A percentile compares a stretch with the other conserved stretches of the same genome.
phyloP scores from a whole-genome alignment of 306 rosid species.

The Prosopis cineraria region DNA sequence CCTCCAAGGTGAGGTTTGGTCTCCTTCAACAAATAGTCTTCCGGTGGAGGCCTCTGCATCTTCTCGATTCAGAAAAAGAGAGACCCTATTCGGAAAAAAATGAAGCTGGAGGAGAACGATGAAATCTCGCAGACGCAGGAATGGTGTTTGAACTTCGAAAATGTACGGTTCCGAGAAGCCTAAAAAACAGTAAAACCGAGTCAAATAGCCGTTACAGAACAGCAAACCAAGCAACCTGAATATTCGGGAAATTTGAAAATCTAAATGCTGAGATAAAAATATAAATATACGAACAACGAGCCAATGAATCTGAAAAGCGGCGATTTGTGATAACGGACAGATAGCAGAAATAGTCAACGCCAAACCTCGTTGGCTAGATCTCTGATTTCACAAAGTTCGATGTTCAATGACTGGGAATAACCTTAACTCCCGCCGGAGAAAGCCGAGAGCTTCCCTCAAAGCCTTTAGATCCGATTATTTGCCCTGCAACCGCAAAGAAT shows the following conservation, averaged over 20 bases:
- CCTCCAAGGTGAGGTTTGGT: constrained; percentile 97
- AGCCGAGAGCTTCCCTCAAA: constrained; percentile 36
- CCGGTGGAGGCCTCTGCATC: constrained; percentile 95
- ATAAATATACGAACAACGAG: constrained; percentile 1
- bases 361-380: constrained; percentile 41
- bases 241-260: constrained; percentile 50
- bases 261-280: constrained; percentile 25
- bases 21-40: constrained; percentile 92
- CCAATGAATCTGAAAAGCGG: constrained; percentile 32
- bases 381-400: constrained; percentile 26
- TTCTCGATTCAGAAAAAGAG: constrained; percentile 39
- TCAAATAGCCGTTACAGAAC: constrained; percentile 58
- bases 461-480: constrained; percentile 63
- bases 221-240: constrained; percentile 46
- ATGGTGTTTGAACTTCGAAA: constrained; percentile 41
- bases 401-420: constrained; percentile 5
- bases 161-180: constrained; percentile 55
- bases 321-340: constrained; percentile 22
- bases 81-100: constrained; percentile 33
- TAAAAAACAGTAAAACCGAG: constrained; percentile 54
- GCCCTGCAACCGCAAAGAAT: constrained; percentile 36
- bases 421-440: constrained; percentile 29
- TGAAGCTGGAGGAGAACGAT: constrained; percentile 33
- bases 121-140: constrained; percentile 19
- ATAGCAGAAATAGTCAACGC: constrained; percentile 23